Percentiles rank a stretch among this genome's conserved stretches.
Conservation (phyloP, 2,329 filamentous ascomycete species). For the Cucurbitaria berberidis region DNA sequence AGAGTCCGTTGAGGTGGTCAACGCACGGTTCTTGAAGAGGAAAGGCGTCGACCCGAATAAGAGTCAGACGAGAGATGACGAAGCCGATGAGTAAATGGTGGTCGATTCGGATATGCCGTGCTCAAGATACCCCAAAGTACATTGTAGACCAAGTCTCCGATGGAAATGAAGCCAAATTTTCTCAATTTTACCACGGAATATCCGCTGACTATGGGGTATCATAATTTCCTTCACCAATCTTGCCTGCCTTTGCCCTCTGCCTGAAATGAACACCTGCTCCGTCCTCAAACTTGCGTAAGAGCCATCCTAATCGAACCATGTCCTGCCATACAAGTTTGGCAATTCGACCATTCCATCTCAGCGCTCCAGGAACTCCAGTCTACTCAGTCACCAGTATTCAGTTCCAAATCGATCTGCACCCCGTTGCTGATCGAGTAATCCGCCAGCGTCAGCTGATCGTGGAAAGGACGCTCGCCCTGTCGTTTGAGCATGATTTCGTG, state of each 20-base stretch:
- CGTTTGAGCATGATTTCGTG: constrained; percentile 91
- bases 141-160: too few relatives aligned
- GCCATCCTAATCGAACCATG: not conserved
- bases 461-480: constrained; percentile 92
- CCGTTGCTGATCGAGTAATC: constrained; percentile 96
- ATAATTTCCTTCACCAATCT: not conserved
- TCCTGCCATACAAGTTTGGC: not conserved
- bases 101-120: not conserved
- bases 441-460: constrained; percentile 83
- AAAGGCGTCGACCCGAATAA: constrained; percentile 52
- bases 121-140: not conserved
- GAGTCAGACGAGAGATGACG: constrained; percentile 25
- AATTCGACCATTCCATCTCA: not conserved
- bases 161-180: not conserved
- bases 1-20: constrained; percentile 67
- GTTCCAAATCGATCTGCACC: constrained; percentile 64
- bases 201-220: too few relatives aligned
- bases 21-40: constrained; percentile 62
- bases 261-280: not conserved
- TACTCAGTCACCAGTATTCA: constrained; percentile 44
- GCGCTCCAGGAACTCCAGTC: not conserved
- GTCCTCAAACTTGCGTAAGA: not conserved
- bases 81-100: constrained; percentile 36
- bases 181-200: too few relatives aligned
- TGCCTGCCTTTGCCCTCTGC: not conserved